These are phyloP conservation scores for Prunus campanulata DNA, from an alignment of 306 rosid genomes.

Conservation along the genomic window DNA sequence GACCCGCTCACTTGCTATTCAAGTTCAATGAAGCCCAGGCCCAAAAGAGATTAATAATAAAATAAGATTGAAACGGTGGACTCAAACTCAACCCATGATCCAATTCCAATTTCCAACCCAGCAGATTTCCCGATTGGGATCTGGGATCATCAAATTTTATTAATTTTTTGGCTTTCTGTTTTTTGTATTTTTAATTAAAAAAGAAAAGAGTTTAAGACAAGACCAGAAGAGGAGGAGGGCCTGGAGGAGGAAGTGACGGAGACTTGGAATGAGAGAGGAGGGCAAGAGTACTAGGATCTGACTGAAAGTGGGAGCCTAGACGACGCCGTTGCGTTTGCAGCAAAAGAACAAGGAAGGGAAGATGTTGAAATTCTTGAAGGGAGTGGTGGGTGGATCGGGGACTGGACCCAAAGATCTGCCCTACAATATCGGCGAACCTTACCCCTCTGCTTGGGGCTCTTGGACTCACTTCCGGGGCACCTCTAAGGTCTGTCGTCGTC, in stretches of 20 bases:
- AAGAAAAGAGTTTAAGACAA: neutral
- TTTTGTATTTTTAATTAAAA: neutral
- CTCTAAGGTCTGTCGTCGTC: constrained; percentile 50
- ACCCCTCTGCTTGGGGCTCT: constrained; percentile 92
- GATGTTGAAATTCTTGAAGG: constrained; percentile 85
- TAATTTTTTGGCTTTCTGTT: neutral
- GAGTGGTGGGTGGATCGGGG: constrained; percentile 97
- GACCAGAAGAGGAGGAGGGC: neutral
- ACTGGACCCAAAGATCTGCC: constrained; percentile 89
- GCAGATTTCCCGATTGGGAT: neutral
- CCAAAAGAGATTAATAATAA: neutral
- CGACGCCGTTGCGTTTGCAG: constrained; percentile 6
- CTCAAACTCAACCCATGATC: neutral
- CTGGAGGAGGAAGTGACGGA: neutral
- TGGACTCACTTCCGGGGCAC: constrained; percentile 93
- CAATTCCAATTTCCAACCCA: neutral
- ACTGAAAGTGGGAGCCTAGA: neutral
- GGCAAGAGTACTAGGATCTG: neutral
- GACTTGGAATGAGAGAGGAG: neutral
- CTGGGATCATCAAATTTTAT: neutral
- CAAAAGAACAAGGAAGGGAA: neutral
- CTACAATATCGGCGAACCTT: constrained; percentile 82
- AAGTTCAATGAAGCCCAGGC: neutral
- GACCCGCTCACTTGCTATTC: no score
- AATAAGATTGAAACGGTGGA: no score